These are phyloP conservation scores for Phyllosticta citribraziliensis DNA, from an alignment of 2,329 filamentous ascomycete genomes.

Conservation along the genomic window DNA sequence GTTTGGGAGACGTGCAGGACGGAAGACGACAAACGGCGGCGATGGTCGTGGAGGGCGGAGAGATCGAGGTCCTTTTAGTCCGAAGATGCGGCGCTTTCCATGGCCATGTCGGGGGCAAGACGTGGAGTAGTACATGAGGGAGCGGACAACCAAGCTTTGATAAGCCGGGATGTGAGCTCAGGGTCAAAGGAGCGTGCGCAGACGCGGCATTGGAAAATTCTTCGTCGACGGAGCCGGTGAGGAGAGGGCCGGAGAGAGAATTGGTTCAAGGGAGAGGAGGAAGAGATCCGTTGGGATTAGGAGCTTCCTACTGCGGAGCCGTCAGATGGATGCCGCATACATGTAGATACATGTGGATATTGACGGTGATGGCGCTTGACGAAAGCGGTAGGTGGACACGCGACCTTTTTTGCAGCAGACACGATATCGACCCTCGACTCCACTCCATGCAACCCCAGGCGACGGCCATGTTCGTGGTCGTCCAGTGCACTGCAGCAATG, in stretches of 20 bases:
- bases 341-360: background rate
- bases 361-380: background rate
- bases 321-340: no score
- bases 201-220: background rate
- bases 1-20: background rate
- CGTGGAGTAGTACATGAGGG: background rate
- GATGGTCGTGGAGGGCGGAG: background rate
- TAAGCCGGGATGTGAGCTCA: background rate
- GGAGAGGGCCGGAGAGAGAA: background rate
- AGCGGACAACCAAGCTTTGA: background rate
- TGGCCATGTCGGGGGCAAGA: background rate
- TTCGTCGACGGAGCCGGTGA: background rate
- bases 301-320: no score
- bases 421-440: no score
- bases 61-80: background rate
- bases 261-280: no score
- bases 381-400: conserved; percentile 6
- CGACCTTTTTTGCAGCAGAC: background rate
- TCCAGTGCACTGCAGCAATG: no score
- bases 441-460: background rate
- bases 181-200: background rate
- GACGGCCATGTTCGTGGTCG: background rate
- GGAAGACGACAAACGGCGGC: background rate
- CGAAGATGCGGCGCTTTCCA: background rate
- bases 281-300: no score